These are phyloP conservation scores for Fonsecaea erecta DNA, from an alignment of 2,329 filamentous ascomycete genomes.

Conservation along the genomic window DNA sequence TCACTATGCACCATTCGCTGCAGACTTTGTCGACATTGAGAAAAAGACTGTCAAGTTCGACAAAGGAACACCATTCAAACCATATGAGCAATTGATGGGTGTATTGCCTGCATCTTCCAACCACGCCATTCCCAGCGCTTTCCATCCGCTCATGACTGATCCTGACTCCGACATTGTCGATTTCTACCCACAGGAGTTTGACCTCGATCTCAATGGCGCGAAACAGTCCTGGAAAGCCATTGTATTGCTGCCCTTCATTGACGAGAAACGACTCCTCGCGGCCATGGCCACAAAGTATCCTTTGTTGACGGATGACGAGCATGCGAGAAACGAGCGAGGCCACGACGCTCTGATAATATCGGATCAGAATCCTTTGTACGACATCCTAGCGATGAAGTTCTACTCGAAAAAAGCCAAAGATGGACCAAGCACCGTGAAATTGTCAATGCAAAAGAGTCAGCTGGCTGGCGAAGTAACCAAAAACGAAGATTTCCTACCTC, in stretches of 20 bases:
- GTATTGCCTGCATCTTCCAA: constrained; percentile 92
- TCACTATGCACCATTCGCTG: constrained; percentile 96
- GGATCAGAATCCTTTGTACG: constrained; percentile 81
- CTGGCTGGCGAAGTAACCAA: constrained; percentile 81
- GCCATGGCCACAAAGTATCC: constrained; percentile 86
- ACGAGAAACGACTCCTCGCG: constrained; percentile 80
- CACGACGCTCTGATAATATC: constrained; percentile 83
- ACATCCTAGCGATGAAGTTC: constrained; percentile 80
- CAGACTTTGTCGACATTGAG: constrained; percentile 84
- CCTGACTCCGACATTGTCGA: constrained; percentile 91
- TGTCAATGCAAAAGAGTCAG: constrained; percentile 75
- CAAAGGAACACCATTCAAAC: constrained; percentile 82
- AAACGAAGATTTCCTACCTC: constrained; percentile 81
- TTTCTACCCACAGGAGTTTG: constrained; percentile 95
- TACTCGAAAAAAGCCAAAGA: constrained; percentile 80
- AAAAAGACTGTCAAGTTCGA: constrained; percentile 81
- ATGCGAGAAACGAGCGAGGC: constrained; percentile 76
- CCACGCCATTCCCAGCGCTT: constrained; percentile 84
- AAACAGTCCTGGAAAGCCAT: constrained; percentile 99
- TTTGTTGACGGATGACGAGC: constrained; percentile 75
- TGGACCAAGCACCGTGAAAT: constrained; percentile 66
- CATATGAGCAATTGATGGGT: constrained; percentile 98
- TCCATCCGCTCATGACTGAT: constrained; percentile 88
- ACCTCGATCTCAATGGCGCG: constrained; percentile 93
- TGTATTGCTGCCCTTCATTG: constrained; percentile 91